Conservation (phyloP, 768 basidiomycete genomes). For the Flagelloscypha sp. region DNA sequence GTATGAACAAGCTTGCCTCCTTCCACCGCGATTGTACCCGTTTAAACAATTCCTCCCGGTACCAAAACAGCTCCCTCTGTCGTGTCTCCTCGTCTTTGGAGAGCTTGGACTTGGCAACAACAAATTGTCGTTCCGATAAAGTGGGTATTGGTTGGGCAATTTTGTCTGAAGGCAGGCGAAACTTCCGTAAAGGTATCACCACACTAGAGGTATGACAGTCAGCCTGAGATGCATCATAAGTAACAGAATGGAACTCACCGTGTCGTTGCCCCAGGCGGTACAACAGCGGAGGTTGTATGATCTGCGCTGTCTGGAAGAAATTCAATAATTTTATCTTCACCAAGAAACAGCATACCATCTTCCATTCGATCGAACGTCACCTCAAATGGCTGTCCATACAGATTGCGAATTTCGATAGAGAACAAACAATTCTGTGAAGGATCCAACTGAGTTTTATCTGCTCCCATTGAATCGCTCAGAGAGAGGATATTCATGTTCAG, state of each 20-base stretch:
- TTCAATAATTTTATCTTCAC: constrained; percentile 1
- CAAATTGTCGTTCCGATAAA: constrained; percentile 83
- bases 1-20: constrained; percentile 51
- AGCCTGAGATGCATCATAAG: not conserved
- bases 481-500: constrained; percentile 71
- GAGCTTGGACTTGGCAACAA: constrained; percentile 68
- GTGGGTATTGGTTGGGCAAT: constrained; percentile 71
- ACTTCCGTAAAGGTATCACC: constrained; percentile 64
- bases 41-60: constrained; percentile 79
- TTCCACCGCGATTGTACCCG: constrained; percentile 67
- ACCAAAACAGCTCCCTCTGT: constrained; percentile 90
- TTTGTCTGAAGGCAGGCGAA: constrained; percentile 49
- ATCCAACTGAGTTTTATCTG: too few species aligned
- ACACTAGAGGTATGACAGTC: constrained; percentile 32
- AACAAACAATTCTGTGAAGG: constrained; percentile 79
- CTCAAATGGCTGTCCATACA: constrained; percentile 87
- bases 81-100: constrained; percentile 48
- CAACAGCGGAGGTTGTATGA: constrained; percentile 42
- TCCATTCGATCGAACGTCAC: constrained; percentile 65
- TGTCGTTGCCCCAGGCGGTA: constrained; percentile 84
- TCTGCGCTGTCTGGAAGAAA: constrained; percentile 29
- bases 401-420: constrained; percentile 84
- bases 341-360: constrained; percentile 36
- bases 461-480: too few species aligned
- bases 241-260: constrained; percentile 39